phyloP scores from a whole-genome alignment of 177 flowering plant genomes.

The Vitis hybrid region DNA sequence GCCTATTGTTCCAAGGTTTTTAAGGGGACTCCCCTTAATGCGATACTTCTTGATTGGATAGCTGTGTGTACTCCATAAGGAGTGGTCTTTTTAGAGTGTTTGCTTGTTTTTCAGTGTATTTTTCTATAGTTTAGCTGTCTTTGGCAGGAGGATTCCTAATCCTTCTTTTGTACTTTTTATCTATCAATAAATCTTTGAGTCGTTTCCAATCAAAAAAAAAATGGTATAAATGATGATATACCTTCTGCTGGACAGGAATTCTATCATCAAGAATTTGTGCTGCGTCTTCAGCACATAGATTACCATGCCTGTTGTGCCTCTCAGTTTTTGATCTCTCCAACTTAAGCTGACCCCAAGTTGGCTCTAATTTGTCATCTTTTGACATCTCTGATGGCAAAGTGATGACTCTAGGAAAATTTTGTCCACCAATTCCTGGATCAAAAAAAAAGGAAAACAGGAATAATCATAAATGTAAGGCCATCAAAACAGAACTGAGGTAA shows the following conservation, averaged over 20 bases:
- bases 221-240: constrained; percentile 17
- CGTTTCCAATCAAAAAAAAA: no score
- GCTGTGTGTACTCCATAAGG: no score
- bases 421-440: constrained; percentile 34
- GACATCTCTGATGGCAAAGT: constrained; percentile 47
- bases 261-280: constrained; percentile 73
- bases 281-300: constrained; percentile 47
- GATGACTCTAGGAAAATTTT: constrained; percentile 40
- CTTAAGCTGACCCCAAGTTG: constrained; percentile 26
- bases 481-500: no score
- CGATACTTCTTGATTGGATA: no score
- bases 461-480: neutral
- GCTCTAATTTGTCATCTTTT: constrained; percentile 28
- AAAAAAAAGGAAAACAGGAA: constrained; percentile 4
- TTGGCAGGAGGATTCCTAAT: no score
- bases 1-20: no score
- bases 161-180: no score
- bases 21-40: no score
- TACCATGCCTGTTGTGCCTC: constrained; percentile 38
- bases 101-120: no score
- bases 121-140: no score
- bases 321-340: constrained; percentile 77
- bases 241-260: constrained; percentile 70
- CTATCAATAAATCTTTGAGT: no score
- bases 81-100: no score